Conservation (phyloP, 2,329 filamentous ascomycete genomes). For the Fusarium sp. region DNA sequence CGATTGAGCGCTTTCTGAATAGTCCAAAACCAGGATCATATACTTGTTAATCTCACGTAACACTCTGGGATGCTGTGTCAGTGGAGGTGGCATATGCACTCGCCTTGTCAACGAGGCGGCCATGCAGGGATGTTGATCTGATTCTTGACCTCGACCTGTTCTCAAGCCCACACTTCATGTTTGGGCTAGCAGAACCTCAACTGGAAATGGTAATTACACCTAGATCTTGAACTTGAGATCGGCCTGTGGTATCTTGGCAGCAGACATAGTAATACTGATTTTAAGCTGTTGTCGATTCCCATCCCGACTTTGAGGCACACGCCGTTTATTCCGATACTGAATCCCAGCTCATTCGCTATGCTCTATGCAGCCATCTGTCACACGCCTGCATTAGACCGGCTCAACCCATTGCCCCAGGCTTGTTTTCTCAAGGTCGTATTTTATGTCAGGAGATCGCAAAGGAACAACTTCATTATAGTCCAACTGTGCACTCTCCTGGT, state of each 20-base stretch:
- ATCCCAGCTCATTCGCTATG: constrained; percentile 1
- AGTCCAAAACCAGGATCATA: not conserved
- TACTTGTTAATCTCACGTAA: constrained; percentile 2
- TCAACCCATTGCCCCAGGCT: constrained; percentile 27
- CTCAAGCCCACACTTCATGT: constrained; percentile 1
- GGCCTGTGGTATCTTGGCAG: not conserved
- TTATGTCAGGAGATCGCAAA: not conserved
- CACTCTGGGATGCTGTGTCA: not conserved
- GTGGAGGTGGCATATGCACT: constrained; percentile 1
- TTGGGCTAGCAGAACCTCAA: not conserved
- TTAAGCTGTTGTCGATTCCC: not conserved
- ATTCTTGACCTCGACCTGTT: not conserved
- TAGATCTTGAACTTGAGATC: not conserved
- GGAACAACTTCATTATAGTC: not conserved
- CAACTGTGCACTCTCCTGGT: not conserved
- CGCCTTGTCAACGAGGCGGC: not conserved
- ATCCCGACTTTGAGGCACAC: constrained; percentile 5
- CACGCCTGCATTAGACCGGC: constrained; percentile 11
- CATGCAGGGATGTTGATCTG: constrained; percentile 6
- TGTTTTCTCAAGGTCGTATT: not conserved
- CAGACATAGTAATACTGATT: not conserved
- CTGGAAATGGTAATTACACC: not conserved
- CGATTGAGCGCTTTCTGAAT: not conserved
- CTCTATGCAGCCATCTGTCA: constrained; percentile 21
- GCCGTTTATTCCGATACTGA: constrained; percentile 7